A percentile compares a stretch with the other conserved stretches of the same genome.
phyloP scores from a whole-genome alignment of 495 filamentous ascomycete genomes.

The Lichenothelia convexa region DNA sequence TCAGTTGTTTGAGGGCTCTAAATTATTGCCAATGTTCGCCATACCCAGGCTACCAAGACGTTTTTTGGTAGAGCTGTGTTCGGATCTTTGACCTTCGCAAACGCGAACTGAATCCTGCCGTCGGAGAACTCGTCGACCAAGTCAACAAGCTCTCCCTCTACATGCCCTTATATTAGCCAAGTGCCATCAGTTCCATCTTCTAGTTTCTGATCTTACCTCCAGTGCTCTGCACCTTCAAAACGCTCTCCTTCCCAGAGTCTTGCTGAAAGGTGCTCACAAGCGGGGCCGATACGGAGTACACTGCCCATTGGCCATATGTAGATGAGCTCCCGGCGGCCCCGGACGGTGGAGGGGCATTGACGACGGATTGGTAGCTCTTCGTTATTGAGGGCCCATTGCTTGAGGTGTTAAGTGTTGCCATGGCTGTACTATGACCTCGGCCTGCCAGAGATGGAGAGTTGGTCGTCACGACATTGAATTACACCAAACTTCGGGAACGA shows the following conservation, averaged over 20 bases:
- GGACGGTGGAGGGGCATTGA: conserved; percentile 51
- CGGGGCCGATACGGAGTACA: conserved; percentile 81
- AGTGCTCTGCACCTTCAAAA: conserved; percentile 79
- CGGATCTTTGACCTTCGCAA: conserved; percentile 85
- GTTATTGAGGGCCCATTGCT: conserved; percentile 80
- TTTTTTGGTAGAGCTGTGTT: conserved; percentile 85
- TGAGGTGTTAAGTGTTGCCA: conserved; percentile 87
- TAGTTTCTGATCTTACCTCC: conserved; percentile 40
- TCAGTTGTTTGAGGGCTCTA: background rate
- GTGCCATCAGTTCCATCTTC: background rate
- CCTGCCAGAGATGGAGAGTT: no score
- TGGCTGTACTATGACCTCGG: conserved; percentile 23
- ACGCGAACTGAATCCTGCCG: conserved; percentile 90
- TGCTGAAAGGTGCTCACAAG: conserved; percentile 79
- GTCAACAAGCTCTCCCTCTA: conserved; percentile 86
- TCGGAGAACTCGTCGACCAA: conserved; percentile 97
- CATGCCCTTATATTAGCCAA: conserved; percentile 4
- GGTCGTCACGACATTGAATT: no score
- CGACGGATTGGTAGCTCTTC: conserved; percentile 75
- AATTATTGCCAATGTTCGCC: conserved; percentile 2
- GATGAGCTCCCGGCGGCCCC: conserved; percentile 44
- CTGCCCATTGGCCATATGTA: conserved; percentile 72
- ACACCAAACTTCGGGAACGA: no score
- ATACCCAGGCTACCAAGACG: conserved; percentile 76
- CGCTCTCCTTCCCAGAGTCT: conserved; percentile 73